phyloP scores from a whole-genome alignment of 2,329 filamentous ascomycete species.

The Aspergillus sp. region DNA sequence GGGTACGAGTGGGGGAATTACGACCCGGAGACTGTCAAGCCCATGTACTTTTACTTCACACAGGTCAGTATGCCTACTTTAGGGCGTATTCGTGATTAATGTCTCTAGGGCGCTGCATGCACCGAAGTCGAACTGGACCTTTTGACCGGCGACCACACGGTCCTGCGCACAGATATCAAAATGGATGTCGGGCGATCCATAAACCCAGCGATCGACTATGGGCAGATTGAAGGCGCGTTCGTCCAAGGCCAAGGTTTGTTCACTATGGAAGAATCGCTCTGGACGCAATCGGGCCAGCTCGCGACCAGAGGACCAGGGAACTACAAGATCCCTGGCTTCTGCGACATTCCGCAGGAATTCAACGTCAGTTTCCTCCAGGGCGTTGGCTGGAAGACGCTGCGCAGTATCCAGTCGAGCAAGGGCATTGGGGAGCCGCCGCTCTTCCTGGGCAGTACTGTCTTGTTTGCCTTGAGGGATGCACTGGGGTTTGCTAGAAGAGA shows the following conservation, averaged over 20 bases:
- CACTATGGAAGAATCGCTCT: slow-evolving; percentile 72
- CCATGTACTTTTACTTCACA: slow-evolving; percentile 99
- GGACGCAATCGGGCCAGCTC: slow-evolving; percentile 63
- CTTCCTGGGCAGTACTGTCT: slow-evolving; percentile 54
- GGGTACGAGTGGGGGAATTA: slow-evolving; percentile 78
- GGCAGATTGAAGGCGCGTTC: slow-evolving; percentile 80
- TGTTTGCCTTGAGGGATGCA: slow-evolving; percentile 56
- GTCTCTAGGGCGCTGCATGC: slow-evolving; percentile 68
- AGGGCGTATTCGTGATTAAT: too few species aligned
- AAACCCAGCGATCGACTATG: slow-evolving; percentile 74
- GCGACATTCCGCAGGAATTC: slow-evolving; percentile 65
- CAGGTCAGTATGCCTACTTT: slow-evolving; percentile 46
- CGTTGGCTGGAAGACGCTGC: slow-evolving; percentile 53
- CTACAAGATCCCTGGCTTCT: slow-evolving; percentile 69
- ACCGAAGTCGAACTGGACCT: slow-evolving; percentile 94
- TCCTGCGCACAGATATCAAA: slow-evolving; percentile 86
- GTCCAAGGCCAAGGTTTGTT: slow-evolving; percentile 79
- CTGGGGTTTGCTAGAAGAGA: slow-evolving; percentile 51
- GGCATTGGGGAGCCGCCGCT: slow-evolving; percentile 64
- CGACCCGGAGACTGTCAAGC: slow-evolving; percentile 62
- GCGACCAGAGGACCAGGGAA: slow-evolving; percentile 63
- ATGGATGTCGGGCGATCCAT: slow-evolving; percentile 78
- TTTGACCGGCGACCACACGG: slow-evolving; percentile 91
- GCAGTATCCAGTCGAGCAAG: slow-evolving; percentile 55
- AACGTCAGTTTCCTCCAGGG: slow-evolving; percentile 63